Evolutionary conservation across 768 basidiomycete species (phyloP), one percentile per base, ranked within the genome.

Genomic region (Lactarius deliciosus): DNA sequence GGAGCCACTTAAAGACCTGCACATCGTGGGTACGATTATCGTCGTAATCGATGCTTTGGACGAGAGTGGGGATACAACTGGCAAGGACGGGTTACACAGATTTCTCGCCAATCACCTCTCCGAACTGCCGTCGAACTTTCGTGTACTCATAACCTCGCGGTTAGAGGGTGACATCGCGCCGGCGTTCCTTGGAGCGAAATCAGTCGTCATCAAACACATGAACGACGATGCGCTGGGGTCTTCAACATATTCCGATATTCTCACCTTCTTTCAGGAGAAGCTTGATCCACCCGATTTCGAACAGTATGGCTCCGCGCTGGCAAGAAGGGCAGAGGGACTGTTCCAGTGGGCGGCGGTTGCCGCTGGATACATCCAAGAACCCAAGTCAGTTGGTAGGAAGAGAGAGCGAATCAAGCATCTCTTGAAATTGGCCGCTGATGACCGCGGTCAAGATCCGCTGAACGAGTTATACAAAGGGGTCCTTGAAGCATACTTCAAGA

Each of bases 91-190:
- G 3, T 15, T 57, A 5, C 55, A 57, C 34, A n/a, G 18, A 36
- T 57, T 57, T 36, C 55, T 57, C 30, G 55, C 55, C 11, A 3
- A 32, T 0, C 18, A 36, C 30, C 16, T 57, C 20, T 57, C 55
- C 30, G 16, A 41, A 43, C 58, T 60, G 1, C 58, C 58, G 2
- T 5, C 58, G 13, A 60, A 60, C 38, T 60, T 60, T 40, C 58
- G 58, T 28, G 38, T 60, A 18, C 25, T 60, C 16, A 60, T 60
- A 40, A 41, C 55, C 16, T 57, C 55, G 11, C 55, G 55, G n/a
- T 32, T 32, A 2, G 56, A 57, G 56, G 10, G n/a, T 16, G 38
- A 18, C 16, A 41, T 60, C 41, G 40, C 9, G 22, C 10, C 58
- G 1, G 41, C 41, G 7, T 60, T 60, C 25, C 5, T 20, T 25